A percentile compares a stretch with the other conserved stretches of the same genome.
Evolutionary conservation across 345 rosid species (phyloP).

Genomic region (Rhizophora mangle): DNA sequence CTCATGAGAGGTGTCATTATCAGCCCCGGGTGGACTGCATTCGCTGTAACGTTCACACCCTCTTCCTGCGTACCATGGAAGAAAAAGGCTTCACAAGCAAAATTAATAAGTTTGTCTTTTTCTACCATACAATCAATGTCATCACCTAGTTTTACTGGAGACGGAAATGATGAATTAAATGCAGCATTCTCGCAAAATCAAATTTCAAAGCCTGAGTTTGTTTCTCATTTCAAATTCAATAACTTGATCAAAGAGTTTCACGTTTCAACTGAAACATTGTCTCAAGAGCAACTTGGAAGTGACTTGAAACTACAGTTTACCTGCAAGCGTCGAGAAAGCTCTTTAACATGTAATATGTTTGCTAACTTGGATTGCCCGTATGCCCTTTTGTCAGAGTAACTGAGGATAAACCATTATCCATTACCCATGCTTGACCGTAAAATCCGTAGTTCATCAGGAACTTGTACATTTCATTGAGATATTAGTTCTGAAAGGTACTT

Average conservation of each 20-base stretch:
- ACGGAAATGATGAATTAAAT: too few relatives aligned
- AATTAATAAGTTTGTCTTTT: too few relatives aligned
- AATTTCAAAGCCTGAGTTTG: too few relatives aligned
- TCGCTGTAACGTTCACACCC: slow-evolving; percentile 71
- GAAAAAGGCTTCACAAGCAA: neutral
- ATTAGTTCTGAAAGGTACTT: neutral
- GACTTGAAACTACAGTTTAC: slow-evolving; percentile 23
- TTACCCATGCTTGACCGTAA: too few relatives aligned
- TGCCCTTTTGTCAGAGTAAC: slow-evolving; percentile 80
- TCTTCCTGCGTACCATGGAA: slow-evolving; percentile 46
- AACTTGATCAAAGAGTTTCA: neutral
- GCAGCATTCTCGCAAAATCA: too few relatives aligned
- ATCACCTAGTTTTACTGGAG: too few relatives aligned
- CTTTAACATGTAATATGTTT: slow-evolving; percentile 75
- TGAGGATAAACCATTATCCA: slow-evolving; percentile 16
- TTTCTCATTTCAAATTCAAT: neutral
- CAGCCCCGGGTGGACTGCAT: slow-evolving; percentile 87
- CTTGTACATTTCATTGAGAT: too few relatives aligned
- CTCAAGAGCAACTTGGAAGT: too few relatives aligned
- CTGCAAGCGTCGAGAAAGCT: slow-evolving; percentile 83
- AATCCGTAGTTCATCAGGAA: too few relatives aligned
- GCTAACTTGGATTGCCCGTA: slow-evolving; percentile 96
- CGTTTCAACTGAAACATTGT: neutral
- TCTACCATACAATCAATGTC: too few relatives aligned
- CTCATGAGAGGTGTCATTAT: slow-evolving; percentile 84